Percentiles rank a stretch among this genome's conserved stretches.
phyloP scores from a whole-genome alignment of 345 rosid genomes.

The Eutrema yunnanense region DNA sequence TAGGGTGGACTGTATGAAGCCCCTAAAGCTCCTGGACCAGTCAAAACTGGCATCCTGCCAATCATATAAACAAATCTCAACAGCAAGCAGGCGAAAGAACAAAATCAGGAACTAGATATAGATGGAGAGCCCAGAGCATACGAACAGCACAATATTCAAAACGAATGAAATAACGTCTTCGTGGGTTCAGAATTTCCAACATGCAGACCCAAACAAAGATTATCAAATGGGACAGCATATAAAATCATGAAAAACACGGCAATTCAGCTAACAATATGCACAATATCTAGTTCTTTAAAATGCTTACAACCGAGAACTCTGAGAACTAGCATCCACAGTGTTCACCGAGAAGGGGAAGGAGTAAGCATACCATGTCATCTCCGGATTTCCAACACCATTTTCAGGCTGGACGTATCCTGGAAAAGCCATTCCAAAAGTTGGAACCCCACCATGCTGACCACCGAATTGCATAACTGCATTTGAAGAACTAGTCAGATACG shows the following conservation, averaged over 20 bases:
- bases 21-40: constrained; percentile 88
- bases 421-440: constrained; percentile 96
- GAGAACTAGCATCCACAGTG: constrained; percentile 11
- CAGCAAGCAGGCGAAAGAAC: not conserved
- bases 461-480: constrained; percentile 76
- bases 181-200: not conserved
- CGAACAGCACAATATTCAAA: not conserved
- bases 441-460: constrained; percentile 95
- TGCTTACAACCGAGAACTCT: not conserved
- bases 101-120: not conserved
- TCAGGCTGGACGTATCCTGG: constrained; percentile 60
- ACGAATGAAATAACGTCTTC: not conserved
- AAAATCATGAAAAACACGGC: not conserved
- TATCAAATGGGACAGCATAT: not conserved
- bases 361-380: constrained; percentile 83
- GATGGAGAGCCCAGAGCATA: not conserved
- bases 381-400: constrained; percentile 78
- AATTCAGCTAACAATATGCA: not conserved
- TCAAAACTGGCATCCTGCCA: constrained; percentile 81
- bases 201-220: not conserved
- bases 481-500: not conserved
- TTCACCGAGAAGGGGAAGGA: constrained; percentile 1
- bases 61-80: constrained; percentile 20
- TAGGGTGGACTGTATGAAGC: constrained; percentile 76
- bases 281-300: not conserved